A percentile compares a stretch with the other conserved stretches of the same genome.
Evolutionary conservation across 176 grass and related monocot genomes (phyloP).

Genomic region (Luzula sylvatica): DNA sequence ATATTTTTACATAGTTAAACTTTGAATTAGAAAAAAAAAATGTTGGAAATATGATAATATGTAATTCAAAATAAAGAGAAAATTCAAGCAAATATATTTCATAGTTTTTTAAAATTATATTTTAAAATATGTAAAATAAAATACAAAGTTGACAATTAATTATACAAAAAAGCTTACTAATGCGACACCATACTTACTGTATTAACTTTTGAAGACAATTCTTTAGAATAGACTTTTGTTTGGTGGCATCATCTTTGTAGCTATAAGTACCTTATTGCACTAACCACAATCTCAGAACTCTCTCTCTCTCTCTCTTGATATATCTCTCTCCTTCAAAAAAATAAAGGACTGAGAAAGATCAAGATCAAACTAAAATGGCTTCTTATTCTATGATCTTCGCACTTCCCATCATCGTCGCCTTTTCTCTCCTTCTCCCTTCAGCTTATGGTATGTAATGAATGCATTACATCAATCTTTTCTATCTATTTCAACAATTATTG

Average conservation of each 20-base stretch:
- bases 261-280: conserved; percentile 4
- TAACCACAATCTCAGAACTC: not conserved
- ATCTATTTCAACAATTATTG: not conserved
- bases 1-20: too few relatives aligned
- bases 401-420: conserved; percentile 9
- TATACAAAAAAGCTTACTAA: too few relatives aligned
- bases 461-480: not conserved
- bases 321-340: not conserved
- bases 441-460: conserved; percentile 13
- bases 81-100: too few relatives aligned
- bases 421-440: not conserved
- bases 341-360: not conserved
- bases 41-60: too few relatives aligned
- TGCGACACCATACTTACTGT: too few relatives aligned
- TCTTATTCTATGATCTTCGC: not conserved
- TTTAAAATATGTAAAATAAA: too few relatives aligned
- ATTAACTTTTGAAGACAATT: too few relatives aligned
- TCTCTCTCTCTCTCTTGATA: not conserved
- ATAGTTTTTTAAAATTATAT: too few relatives aligned
- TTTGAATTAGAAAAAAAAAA: too few relatives aligned
- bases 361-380: conserved; percentile 9
- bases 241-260: not conserved
- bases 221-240: too few relatives aligned
- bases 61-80: too few relatives aligned
- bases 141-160: too few relatives aligned